Evolutionary conservation across 306 rosid genomes (phyloP).

Genomic region (Canavalia ensiformis): DNA sequence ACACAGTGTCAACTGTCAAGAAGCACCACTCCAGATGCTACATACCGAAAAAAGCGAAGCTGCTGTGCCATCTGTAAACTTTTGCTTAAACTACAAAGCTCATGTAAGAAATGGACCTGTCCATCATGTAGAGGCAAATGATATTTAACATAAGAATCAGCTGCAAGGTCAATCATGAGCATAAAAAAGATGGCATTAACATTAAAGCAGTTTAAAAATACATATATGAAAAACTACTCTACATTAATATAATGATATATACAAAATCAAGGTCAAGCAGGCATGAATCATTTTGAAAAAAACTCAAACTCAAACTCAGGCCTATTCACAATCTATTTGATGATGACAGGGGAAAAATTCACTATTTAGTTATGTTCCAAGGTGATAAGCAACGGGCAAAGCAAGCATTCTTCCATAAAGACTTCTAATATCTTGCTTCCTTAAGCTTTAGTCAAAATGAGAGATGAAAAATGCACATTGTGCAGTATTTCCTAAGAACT

Average conservation of each 20-base stretch:
- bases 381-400: background rate
- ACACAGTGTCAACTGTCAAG: background rate
- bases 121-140: conserved; percentile 28
- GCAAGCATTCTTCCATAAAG: conserved; percentile 1
- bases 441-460: conserved; percentile 25
- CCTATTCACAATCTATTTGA: background rate
- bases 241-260: background rate
- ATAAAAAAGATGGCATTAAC: conserved; percentile 18
- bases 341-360: background rate
- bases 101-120: conserved; percentile 87
- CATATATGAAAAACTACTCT: conserved; percentile 16
- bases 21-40: conserved; percentile 30
- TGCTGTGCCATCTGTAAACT: conserved; percentile 95
- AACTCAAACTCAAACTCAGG: background rate
- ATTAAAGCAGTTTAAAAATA: conserved; percentile 8
- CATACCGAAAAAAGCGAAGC: conserved; percentile 83
- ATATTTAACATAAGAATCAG: background rate
- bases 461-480: conserved; percentile 5
- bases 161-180: background rate
- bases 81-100: conserved; percentile 88
- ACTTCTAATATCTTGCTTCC: background rate
- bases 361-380: conserved; percentile 16
- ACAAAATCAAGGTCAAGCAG: conserved; percentile 21
- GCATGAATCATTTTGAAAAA: conserved; percentile 24
- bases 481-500: background rate